Conservation (phyloP, 169 alveolate genomes). For the Cyclospora cayetanensis region DNA sequence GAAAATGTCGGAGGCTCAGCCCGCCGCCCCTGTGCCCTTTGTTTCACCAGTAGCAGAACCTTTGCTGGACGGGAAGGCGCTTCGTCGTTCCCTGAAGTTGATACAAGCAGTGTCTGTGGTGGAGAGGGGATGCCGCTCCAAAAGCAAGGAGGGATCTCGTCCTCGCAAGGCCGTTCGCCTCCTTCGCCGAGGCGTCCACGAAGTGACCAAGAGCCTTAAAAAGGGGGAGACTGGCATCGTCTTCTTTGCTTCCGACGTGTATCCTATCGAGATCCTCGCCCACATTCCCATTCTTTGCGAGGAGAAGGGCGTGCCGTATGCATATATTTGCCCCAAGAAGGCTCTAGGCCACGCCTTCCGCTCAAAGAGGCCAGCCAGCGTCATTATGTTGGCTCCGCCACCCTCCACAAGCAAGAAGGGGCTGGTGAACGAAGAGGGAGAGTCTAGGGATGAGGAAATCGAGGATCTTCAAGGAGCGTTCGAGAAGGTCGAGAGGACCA, state of each 20-base stretch:
- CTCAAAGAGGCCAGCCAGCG: constrained; percentile 96
- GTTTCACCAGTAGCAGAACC: constrained; percentile 95
- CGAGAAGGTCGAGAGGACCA: no score
- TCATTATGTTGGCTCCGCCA: constrained; percentile 82
- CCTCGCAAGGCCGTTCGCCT: constrained; percentile 74
- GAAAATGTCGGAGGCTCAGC: no score
- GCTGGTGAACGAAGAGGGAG: no score
- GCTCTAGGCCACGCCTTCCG: constrained; percentile 94
- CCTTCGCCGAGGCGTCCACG: constrained; percentile 95
- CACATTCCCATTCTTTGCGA: constrained; percentile 97
- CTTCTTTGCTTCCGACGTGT: constrained; percentile 95
- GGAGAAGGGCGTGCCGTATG: constrained; percentile 91
- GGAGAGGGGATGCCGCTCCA: constrained; percentile 79
- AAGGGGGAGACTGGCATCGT: constrained; percentile 92
- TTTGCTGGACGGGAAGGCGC: constrained; percentile 88
- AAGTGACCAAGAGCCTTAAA: constrained; percentile 95
- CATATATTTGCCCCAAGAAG: constrained; percentile 92
- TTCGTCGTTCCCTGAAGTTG: constrained; percentile 88
- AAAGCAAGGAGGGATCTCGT: background rate
- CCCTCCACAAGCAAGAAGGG: no score
- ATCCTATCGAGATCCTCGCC: constrained; percentile 95
- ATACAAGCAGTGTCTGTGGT: constrained; percentile 82
- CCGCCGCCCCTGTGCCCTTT: background rate
- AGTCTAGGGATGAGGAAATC: no score
- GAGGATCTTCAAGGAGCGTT: no score